These are phyloP conservation scores for Trichophyton benhamiae DNA, from an alignment of 2,329 filamentous ascomycete species.

Conservation along the genomic window DNA sequence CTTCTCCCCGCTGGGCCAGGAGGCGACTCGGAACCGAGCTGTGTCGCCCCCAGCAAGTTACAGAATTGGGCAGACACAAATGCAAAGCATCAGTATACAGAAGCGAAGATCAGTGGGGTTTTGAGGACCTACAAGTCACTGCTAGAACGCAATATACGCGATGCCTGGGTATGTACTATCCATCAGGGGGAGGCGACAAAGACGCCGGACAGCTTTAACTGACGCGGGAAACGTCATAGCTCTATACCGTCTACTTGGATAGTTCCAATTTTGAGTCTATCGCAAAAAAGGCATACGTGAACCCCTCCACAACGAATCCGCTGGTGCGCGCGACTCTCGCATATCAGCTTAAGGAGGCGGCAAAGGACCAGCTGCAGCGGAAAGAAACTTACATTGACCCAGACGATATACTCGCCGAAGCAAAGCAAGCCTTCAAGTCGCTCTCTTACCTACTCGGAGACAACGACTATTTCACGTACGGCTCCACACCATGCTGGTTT, in stretches of 20 bases:
- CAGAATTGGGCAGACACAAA: slow-evolving; percentile 54
- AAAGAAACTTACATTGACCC: slow-evolving; percentile 42
- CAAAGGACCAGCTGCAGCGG: slow-evolving; percentile 60
- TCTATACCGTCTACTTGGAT: slow-evolving; percentile 71
- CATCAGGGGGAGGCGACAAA: background rate
- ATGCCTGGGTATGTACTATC: slow-evolving; percentile 58
- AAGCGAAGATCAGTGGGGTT: slow-evolving; percentile 42
- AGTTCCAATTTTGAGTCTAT: slow-evolving; percentile 52
- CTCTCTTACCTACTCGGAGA: slow-evolving; percentile 48
- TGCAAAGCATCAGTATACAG: slow-evolving; percentile 37
- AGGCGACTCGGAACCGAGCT: slow-evolving; percentile 21
- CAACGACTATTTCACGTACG: slow-evolving; percentile 50
- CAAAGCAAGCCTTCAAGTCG: slow-evolving; percentile 50
- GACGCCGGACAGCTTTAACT: background rate
- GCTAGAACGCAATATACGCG: slow-evolving; percentile 63
- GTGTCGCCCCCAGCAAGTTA: slow-evolving; percentile 46
- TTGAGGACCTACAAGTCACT: slow-evolving; percentile 52
- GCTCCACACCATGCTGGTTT: slow-evolving; percentile 54
- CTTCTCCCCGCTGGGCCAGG: slow-evolving; percentile 46
- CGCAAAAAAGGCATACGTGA: slow-evolving; percentile 59
- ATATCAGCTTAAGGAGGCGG: slow-evolving; percentile 58
- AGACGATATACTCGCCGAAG: slow-evolving; percentile 47
- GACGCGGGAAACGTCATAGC: slow-evolving; percentile 30
- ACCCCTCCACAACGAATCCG: slow-evolving; percentile 45
- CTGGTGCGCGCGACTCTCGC: slow-evolving; percentile 53